A percentile compares a stretch with the other conserved stretches of the same genome.
These are phyloP conservation scores for Solanum arcanum DNA, from an alignment of 257 asterid species.

Conservation along the genomic window DNA sequence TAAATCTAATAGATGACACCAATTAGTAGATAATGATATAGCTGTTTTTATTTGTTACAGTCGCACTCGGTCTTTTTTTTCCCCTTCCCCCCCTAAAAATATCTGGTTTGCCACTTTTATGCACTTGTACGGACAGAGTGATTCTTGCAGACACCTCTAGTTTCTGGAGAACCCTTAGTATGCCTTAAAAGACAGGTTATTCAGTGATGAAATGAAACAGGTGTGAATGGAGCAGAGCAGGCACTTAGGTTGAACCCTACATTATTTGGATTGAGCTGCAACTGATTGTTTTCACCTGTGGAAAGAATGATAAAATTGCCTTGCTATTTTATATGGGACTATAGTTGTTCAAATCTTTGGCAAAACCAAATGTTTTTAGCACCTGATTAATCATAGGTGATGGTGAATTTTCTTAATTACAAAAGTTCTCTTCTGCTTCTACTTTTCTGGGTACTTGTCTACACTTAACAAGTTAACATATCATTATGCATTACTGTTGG, in stretches of 20 bases:
- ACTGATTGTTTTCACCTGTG: neutral
- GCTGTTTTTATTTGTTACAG: neutral
- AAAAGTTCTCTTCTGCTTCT: neutral
- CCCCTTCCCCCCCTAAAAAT: no score
- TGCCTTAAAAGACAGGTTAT: neutral
- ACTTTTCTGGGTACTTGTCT: neutral
- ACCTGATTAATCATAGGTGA: neutral
- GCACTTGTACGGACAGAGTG: neutral
- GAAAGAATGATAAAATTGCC: neutral
- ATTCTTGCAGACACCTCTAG: neutral
- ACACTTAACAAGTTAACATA: neutral
- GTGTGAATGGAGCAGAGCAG: neutral
- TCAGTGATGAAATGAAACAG: neutral
- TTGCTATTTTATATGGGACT: neutral
- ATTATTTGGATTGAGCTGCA: neutral
- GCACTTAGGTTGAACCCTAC: neutral
- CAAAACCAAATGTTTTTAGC: neutral
- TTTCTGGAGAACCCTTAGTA: neutral
- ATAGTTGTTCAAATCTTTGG: neutral
- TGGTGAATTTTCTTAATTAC: neutral
- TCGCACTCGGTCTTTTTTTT: neutral
- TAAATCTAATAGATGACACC: neutral
- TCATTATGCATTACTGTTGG: neutral
- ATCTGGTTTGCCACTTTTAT: neutral
- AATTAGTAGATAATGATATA: neutral